Percentiles rank a stretch among this genome's conserved stretches.
phyloP scores from a whole-genome alignment of 345 rosid species.

The Populus davidiana region DNA sequence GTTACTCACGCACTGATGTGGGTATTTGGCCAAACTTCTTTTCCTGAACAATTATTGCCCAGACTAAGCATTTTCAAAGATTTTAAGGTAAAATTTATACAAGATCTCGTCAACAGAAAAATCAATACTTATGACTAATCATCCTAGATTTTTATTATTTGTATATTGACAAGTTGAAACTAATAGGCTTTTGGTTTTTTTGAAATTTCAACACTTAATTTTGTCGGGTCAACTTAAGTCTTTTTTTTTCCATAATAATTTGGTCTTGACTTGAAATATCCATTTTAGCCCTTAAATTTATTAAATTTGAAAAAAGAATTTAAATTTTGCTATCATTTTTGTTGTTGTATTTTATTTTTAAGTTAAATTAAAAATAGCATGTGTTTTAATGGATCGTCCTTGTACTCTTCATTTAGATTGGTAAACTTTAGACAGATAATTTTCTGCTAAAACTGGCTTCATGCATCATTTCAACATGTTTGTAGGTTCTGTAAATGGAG shows the following conservation, averaged over 20 bases:
- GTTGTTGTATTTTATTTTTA: not conserved
- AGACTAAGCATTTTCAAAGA: not conserved
- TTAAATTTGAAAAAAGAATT: not conserved
- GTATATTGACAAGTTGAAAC: not conserved
- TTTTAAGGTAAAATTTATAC: not conserved
- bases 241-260: no score
- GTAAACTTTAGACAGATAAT: not conserved
- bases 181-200: not conserved
- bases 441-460: not conserved
- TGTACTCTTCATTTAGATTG: not conserved
- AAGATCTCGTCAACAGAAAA: not conserved
- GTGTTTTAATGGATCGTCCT: no score
- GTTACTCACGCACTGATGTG: not conserved
- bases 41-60: not conserved
- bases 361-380: no score
- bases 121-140: not conserved
- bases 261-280: not conserved
- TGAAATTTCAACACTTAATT: not conserved
- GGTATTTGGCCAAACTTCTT: not conserved
- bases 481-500: constrained; percentile 65
- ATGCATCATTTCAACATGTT: not conserved
- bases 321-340: no score
- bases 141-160: not conserved
- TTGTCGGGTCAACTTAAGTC: not conserved
- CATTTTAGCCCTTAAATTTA: not conserved